Base-by-base conservation (phyloP, 2,329 filamentous ascomycete genomes). In the Botrytis paeoniae region DNA sequence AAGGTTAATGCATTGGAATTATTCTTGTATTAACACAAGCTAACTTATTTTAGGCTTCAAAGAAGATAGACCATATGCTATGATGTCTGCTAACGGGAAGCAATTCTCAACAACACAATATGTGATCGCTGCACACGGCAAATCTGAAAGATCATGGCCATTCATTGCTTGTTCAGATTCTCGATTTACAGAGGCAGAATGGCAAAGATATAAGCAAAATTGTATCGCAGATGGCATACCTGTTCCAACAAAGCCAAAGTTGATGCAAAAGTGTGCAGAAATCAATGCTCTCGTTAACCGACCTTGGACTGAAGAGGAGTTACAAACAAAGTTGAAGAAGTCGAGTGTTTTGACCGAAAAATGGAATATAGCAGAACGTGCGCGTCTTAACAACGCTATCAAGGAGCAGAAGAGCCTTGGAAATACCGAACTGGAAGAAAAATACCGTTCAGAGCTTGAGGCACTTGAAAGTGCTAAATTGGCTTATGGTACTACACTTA, bases 81-180 rank as follows among this genome's bases (percentile, higher is more conserved):
- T 98, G 80, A 89, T 91, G 76, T 91, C 87, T 57, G 82, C 89
- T 4, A 92, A 92, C 74, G 93, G 93, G 54, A 92, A 94, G 75
- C 86, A 86, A 5, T 92, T 97, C 78, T 89, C 93, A 45, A 97
- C 94, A 0, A 94, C 97, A 75, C 92, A 95, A 81, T 98, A 98
- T 80, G 89, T 93, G 45, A 85, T 91, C 71, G 90, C 93, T 60
- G 90, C 93, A 12, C 92, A 97, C 80, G 96, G 96, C 63, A 94
- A 95, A 78, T 87, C 92, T 0, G 88, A 94, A 80, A 92, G 92
- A 81, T 90, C 95, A 51, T 98, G 94, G 83, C 94, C 95, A 7
- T 98, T 98, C 82, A 91, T 96, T 75, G 91, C 92, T 75, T 95
- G 95, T 80, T 98, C 96, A 0, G 95, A 97, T 81, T 89, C 91